Base-by-base conservation (phyloP, 768 basidiomycete genomes). In the Boletellus ananas region DNA sequence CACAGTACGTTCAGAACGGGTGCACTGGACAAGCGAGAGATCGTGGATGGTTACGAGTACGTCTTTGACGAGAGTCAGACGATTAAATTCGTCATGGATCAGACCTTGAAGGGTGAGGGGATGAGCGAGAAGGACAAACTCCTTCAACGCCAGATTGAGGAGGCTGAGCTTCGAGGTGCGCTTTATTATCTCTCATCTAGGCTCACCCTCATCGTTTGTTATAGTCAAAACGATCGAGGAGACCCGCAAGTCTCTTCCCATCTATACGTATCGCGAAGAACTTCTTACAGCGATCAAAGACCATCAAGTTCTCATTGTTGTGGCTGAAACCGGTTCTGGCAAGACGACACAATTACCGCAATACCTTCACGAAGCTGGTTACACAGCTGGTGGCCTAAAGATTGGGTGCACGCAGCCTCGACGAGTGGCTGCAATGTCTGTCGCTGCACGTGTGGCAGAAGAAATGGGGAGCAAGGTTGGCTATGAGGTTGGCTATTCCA, bases 331-430 rank as follows among this genome's bases (percentile, higher is more conserved):
- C 0, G 96, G 96, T 20, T 98, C 96, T 2, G 96, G 96, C 33
- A 99, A 99, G 72, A 99, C 96, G 2, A 99, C 96, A 0, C 96
- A 99, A 66, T 76, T 99, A 3, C 95, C 96, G 0, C 96, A 99
- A 65, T 99, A 97, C 67, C 83, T 99, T 4, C 92, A 97, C 64
- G 96, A 99, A 73, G 94, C 94, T 4, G 96, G 96, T 7, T 99
- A 89, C 71, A 94, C 92, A 3, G 79, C 83, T 9, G 78, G 80
- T 58, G 96, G 96, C 14, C 76, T 81, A 64, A 96, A 93, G 67
- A 77, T 99, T 27, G 66, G 66, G 0, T 99, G 96, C 62, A 99
- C 96, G 0, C 96, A 99, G 69, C 96, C 96, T 29, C 90, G 96
- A 61, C 90, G 96, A 52, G 96, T 99, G 17, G 96, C 96, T 6